phyloP scores from a whole-genome alignment of 257 asterid genomes.

The Rauvolfia tetraphylla region DNA sequence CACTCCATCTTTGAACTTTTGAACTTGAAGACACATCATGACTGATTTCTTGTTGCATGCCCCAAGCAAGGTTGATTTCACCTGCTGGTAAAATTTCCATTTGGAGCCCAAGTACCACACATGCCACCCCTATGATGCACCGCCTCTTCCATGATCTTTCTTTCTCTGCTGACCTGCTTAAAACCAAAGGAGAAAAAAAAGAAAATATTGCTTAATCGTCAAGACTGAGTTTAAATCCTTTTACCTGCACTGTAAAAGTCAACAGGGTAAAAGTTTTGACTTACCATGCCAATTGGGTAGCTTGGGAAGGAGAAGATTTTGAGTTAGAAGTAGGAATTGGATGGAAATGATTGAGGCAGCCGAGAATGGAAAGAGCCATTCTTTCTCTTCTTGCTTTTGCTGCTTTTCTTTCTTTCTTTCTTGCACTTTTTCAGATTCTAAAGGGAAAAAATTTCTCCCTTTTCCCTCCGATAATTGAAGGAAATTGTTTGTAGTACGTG shows the following conservation, averaged over 20 bases:
- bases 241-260: too few relatives aligned
- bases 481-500: too few relatives aligned
- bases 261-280: constrained; percentile 1
- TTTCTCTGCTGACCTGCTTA: constrained; percentile 30
- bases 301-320: constrained; percentile 18
- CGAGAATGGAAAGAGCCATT: constrained; percentile 45
- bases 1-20: constrained; percentile 58
- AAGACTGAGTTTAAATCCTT: too few relatives aligned
- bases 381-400: background rate
- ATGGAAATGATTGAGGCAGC: constrained; percentile 42
- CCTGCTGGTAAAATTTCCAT: constrained; percentile 18
- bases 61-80: constrained; percentile 24
- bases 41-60: constrained; percentile 15
- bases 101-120: constrained; percentile 45
- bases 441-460: too few relatives aligned
- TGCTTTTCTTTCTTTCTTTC: too few relatives aligned
- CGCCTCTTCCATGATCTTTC: constrained; percentile 45
- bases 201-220: too few relatives aligned
- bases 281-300: constrained; percentile 34
- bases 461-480: too few relatives aligned
- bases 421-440: too few relatives aligned
- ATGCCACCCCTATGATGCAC: constrained; percentile 36
- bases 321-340: constrained; percentile 32
- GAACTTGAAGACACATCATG: background rate
- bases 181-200: too few relatives aligned